Evolutionary conservation across 257 asterid species (phyloP), one percentile per base, ranked within the genome.

Genomic region (Nicotiana noctiflora): DNA sequence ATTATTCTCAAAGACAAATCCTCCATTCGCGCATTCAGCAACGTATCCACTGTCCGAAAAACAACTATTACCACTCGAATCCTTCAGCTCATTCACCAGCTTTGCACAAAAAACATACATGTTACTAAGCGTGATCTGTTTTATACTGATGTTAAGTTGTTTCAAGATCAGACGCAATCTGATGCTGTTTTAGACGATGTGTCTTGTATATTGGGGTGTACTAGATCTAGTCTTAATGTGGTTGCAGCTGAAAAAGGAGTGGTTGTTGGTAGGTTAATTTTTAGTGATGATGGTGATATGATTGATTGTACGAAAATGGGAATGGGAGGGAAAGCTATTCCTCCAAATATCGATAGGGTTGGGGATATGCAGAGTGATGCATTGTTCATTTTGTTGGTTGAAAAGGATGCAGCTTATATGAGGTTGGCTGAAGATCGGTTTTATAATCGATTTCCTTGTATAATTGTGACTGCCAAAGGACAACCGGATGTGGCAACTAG

Each of bases 51-150:
- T 53, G 97, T 94, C 5, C 90, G 97, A 0, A 94, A 94, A 83
- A 88, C 97, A 80, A 88, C 95, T 53, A 88, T 94, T 32, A 92
- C 98, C 78, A 66, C 96, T 51, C 88, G 97, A 12, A 91, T 92
- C 37, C 82, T 94, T 66, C 97, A 91, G 89, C 97, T 94, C 76
- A 82, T 94, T 83, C 97, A 94, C 85, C 94, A 94, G 86, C 88
- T 94, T 12, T 87, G 91, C 83, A 80, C 84, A n/a, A 91, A 88
- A 34, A 91, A 83, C 89, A 94, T 94, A 79, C 98, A 94, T 81
- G 98, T 94, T 27, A 94, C 98, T 8, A 93, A 93, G 88, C 94
- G 98, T 76, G 98, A 93, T 75, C 92, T 93, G 25, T 93, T 93
- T 79, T 93, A 93, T 76, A 92, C 98, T 15, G 98, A 94, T 55